Conservation (phyloP, 106 monocot species). For the Xerophyta viscosa region DNA sequence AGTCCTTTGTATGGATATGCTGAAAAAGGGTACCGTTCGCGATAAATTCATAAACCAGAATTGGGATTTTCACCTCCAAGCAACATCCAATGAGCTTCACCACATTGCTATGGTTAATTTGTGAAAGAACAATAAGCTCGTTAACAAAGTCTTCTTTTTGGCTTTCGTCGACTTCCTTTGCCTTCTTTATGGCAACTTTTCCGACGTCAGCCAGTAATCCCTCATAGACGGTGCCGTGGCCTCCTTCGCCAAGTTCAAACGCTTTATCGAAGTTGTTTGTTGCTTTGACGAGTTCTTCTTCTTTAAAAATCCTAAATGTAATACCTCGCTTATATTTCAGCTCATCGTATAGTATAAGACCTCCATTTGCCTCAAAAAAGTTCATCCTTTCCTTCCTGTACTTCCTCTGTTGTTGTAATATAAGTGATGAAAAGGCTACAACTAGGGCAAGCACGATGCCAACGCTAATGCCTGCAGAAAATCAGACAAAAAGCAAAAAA, state of each 20-base stretch:
- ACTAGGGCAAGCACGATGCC: neutral
- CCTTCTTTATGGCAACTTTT: constrained; percentile 13
- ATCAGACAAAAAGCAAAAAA: neutral
- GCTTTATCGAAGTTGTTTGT: constrained; percentile 11
- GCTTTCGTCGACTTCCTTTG: neutral
- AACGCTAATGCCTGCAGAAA: constrained; percentile 1
- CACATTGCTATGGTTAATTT: constrained; percentile 17
- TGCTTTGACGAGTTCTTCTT: constrained; percentile 10
- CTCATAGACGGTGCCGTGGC: constrained; percentile 6
- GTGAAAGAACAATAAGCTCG: constrained; percentile 11
- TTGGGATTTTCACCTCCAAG: constrained; percentile 8
- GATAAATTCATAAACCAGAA: constrained; percentile 5
- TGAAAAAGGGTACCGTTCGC: constrained; percentile 3
- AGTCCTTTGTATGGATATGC: neutral
- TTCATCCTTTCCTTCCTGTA: neutral
- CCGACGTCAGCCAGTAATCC: neutral
- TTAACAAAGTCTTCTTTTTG: constrained; percentile 10
- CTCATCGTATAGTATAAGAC: neutral
- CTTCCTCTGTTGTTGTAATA: constrained; percentile 2
- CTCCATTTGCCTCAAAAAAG: constrained; percentile 7
- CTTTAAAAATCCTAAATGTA: constrained; percentile 6
- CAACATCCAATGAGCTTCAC: constrained; percentile 11
- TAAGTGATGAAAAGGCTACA: neutral
- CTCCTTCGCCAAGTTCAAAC: constrained; percentile 1
- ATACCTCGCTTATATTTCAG: neutral